Conservation (phyloP, 139 green algal species). For the Chlorella ohadii region DNA sequence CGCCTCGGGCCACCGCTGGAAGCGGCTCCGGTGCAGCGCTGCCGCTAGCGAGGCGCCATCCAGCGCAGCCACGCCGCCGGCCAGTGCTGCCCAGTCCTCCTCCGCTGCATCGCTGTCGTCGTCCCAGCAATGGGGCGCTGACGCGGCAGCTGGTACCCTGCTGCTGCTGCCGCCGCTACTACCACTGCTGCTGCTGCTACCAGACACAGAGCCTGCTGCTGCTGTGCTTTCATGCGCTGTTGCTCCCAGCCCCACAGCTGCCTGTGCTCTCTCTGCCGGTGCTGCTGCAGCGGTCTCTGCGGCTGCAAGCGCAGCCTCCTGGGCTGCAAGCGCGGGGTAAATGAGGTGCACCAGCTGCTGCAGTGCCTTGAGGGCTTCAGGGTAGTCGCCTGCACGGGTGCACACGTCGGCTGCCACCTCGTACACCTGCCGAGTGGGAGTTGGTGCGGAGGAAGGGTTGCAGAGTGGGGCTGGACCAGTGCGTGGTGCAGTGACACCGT, state of each 20-base stretch:
- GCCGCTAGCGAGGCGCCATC: background rate
- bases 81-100: background rate
- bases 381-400: background rate
- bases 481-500: too few relatives aligned
- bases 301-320: background rate
- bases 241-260: background rate
- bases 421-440: conserved; percentile 47
- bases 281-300: background rate
- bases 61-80: background rate
- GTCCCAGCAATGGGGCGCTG: too few relatives aligned
- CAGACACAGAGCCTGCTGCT: too few relatives aligned
- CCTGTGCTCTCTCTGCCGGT: background rate
- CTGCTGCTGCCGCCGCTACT: background rate
- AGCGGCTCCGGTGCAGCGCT: background rate
- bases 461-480: too few relatives aligned
- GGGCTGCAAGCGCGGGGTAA: conserved; percentile 11
- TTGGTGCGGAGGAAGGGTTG: background rate
- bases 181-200: background rate
- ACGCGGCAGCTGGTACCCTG: background rate
- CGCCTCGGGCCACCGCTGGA: conserved; percentile 30
- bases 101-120: background rate
- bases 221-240: too few relatives aligned
- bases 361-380: conserved; percentile 27
- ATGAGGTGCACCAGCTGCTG: conserved; percentile 6
- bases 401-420: conserved; percentile 30